These are phyloP conservation scores for Rubia occidens DNA, from an alignment of 305 asterid species.

Conservation along the genomic window DNA sequence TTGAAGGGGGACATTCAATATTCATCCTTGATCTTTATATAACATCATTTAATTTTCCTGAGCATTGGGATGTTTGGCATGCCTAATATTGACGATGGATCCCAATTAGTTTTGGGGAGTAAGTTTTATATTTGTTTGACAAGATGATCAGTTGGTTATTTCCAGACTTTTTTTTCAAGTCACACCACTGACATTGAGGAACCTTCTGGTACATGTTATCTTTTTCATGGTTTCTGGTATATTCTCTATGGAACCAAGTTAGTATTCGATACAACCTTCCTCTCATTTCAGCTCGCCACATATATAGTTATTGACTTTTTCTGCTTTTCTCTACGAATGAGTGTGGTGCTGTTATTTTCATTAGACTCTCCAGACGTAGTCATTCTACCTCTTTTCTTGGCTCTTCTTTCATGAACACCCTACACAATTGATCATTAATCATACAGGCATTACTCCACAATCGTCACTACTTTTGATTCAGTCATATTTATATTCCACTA, in stretches of 20 bases:
- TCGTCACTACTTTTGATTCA: not conserved
- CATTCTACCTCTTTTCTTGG: not conserved
- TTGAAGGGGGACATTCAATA: not conserved
- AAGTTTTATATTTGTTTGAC: not conserved
- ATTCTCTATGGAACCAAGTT: not conserved
- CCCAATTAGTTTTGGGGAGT: not conserved
- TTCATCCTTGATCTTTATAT: no score
- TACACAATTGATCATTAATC: not conserved
- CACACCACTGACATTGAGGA: no score
- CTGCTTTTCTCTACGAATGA: not conserved
- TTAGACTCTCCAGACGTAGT: not conserved
- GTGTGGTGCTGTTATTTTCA: not conserved
- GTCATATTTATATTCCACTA: slow-evolving; percentile 8
- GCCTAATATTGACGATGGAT: not conserved
- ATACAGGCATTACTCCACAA: not conserved
- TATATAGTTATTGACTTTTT: not conserved
- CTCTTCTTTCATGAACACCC: not conserved
- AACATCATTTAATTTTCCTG: not conserved
- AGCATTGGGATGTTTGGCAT: not conserved
- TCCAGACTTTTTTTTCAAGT: no score
- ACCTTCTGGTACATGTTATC: not conserved
- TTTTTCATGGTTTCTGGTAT: not conserved
- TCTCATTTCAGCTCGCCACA: not conserved
- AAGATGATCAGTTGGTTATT: not conserved
- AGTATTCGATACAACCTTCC: not conserved